Evolutionary conservation across 2,329 filamentous ascomycete genomes (phyloP), one percentile per base, ranked within the genome.

Genomic region (Talaromyces sp.): DNA sequence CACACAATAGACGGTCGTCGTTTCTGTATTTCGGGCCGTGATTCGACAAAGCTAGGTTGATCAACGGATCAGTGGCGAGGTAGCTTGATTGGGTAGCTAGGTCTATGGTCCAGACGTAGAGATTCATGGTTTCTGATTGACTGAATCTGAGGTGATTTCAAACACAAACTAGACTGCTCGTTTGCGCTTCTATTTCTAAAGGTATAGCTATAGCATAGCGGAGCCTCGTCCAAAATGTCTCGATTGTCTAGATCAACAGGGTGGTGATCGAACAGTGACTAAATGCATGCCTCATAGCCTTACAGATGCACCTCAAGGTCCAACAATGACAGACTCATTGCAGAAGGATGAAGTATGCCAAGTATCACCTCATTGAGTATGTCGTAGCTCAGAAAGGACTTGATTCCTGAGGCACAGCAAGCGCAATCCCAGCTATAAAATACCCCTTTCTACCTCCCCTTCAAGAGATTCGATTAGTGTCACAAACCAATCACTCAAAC

Each of bases 321-420:
- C 7, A 29, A n/a, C 49, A 29, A 53, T 53, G 49, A 53, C 25
- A 1, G 47, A 53, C 13, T 29, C 19, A 25, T 43, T 43, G 56
- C 56, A 29, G 8, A 45, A 59, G 7, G 6, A 60, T 60, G 40
- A 47, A 60, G 58, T 60, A 43, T 47, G 58, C 45, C 43, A 61
- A 61, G 43, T 58, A 17, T n/a, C n/a, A n/a, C n/a, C 19, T 51
- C 29, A 43, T 17, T 43, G 15, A n/a, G n/a, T n/a, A n/a, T n/a
- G n/a, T n/a, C n/a, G n/a, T n/a, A n/a, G n/a, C n/a, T n/a, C n/a
- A n/a, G n/a, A n/a, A n/a, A n/a, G n/a, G n/a, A n/a, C n/a, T n/a
- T 54, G 51, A 54, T 54, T 54, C 51, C 51, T 54, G 51, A 36
- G 51, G 51, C 51, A 54, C 25, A 54, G 29, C 25, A 13, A 34